A percentile compares a stretch with the other conserved stretches of the same genome.
Evolutionary conservation across 306 rosid species (phyloP).

Genomic region (Datisca glomerata): DNA sequence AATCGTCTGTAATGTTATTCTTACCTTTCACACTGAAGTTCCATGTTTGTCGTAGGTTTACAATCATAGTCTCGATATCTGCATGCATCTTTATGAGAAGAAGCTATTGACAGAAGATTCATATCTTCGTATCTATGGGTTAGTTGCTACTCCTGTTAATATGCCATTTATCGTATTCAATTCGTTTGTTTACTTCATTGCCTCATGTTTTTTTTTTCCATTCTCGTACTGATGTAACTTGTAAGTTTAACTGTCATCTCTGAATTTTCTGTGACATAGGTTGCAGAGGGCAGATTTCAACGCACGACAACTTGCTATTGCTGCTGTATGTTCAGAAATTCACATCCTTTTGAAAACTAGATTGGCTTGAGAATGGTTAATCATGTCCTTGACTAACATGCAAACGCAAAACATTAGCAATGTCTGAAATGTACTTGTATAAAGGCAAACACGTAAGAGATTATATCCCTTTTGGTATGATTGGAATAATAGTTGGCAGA

Average conservation of each 20-base stretch:
- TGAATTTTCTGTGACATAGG: constrained; percentile 30
- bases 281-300: constrained; percentile 58
- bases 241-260: neutral
- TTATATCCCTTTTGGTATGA: neutral
- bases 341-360: constrained; percentile 6
- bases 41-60: constrained; percentile 43
- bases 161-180: neutral
- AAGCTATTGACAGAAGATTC: constrained; percentile 74
- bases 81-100: constrained; percentile 84
- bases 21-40: too few relatives aligned
- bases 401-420: neutral
- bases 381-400: neutral
- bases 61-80: constrained; percentile 69
- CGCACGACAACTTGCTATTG: constrained; percentile 81
- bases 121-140: constrained; percentile 81
- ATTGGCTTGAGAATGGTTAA: neutral
- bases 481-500: neutral
- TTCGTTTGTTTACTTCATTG: neutral
- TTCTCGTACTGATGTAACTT: neutral
- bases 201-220: constrained; percentile 9
- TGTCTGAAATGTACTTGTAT: neutral
- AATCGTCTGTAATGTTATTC: too few relatives aligned
- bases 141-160: constrained; percentile 11
- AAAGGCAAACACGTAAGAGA: neutral
- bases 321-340: constrained; percentile 36